phyloP scores from a whole-genome alignment of 805 yeast species.

The Suhomyces faveliae region DNA sequence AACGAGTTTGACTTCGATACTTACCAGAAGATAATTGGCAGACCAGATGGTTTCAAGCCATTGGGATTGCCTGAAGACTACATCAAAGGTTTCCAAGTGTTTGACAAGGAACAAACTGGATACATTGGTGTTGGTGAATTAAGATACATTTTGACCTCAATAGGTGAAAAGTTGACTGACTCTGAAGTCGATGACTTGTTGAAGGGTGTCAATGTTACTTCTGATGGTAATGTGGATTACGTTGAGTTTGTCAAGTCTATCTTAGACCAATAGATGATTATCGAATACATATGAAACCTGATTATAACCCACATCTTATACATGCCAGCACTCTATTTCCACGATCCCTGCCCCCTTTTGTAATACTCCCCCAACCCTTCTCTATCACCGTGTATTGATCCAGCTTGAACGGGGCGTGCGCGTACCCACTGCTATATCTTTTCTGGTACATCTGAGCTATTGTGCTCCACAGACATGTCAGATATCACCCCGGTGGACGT shows the following conservation, averaged over 20 bases:
- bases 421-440: not conserved
- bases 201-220: conserved; percentile 90
- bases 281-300: not conserved
- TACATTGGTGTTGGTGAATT: conserved; percentile 96
- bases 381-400: not conserved
- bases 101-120: conserved; percentile 94
- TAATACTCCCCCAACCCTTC: too few relatives aligned
- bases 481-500: conserved; percentile 4
- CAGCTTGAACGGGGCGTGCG: not conserved
- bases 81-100: conserved; percentile 89
- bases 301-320: not conserved
- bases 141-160: conserved; percentile 88
- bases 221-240: conserved; percentile 93
- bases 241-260: conserved; percentile 92
- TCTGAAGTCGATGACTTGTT: conserved; percentile 93
- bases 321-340: too few relatives aligned
- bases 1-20: conserved; percentile 69
- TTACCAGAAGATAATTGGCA: conserved; percentile 70
- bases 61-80: conserved; percentile 90
- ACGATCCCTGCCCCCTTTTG: too few relatives aligned
- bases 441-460: not conserved
- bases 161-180: conserved; percentile 91
- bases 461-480: not conserved
- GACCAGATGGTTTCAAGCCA: conserved; percentile 86
- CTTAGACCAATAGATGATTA: conserved; percentile 64